phyloP scores from a whole-genome alignment of 805 yeast genomes.

The Kuraishia piskuri region DNA sequence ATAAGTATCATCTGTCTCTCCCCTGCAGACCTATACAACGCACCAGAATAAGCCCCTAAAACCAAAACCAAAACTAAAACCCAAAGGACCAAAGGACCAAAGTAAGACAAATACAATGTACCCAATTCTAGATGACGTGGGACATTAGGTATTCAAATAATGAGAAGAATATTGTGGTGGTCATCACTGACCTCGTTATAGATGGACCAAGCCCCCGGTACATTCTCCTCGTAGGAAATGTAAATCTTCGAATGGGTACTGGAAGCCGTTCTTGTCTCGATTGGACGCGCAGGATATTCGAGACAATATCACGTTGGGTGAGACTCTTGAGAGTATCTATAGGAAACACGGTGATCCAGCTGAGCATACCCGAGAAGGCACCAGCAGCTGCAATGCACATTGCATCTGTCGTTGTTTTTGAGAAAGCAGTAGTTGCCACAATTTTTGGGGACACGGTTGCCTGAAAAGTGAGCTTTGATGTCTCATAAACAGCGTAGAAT shows the following conservation, averaged over 20 bases:
- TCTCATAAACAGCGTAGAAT: conserved; percentile 70
- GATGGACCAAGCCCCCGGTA: conserved; percentile 78
- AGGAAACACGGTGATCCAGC: conserved; percentile 75
- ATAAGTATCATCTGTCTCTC: neutral
- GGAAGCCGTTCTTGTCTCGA: conserved; percentile 37
- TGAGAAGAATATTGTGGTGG: conserved; percentile 70
- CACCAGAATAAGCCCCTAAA: neutral
- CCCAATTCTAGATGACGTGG: conserved; percentile 20
- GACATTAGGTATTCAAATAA: conserved; percentile 62
- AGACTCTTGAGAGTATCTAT: conserved; percentile 73
- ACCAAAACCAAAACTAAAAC: neutral
- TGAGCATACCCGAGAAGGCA: conserved; percentile 66
- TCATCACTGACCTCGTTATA: conserved; percentile 58
- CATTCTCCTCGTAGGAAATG: conserved; percentile 38
- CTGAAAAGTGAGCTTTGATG: conserved; percentile 45
- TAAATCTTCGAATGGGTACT: conserved; percentile 20
- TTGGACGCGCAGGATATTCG: conserved; percentile 48
- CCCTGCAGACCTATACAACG: neutral
- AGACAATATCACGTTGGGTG: conserved; percentile 65
- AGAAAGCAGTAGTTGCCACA: conserved; percentile 10
- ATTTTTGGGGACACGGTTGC: neutral
- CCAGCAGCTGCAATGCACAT: conserved; percentile 58
- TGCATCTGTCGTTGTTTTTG: conserved; percentile 24
- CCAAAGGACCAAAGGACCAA: neutral
- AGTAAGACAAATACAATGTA: neutral